Conservation (phyloP, 2,329 filamentous ascomycete genomes). For the Myriosclerotinia duriaeana region DNA sequence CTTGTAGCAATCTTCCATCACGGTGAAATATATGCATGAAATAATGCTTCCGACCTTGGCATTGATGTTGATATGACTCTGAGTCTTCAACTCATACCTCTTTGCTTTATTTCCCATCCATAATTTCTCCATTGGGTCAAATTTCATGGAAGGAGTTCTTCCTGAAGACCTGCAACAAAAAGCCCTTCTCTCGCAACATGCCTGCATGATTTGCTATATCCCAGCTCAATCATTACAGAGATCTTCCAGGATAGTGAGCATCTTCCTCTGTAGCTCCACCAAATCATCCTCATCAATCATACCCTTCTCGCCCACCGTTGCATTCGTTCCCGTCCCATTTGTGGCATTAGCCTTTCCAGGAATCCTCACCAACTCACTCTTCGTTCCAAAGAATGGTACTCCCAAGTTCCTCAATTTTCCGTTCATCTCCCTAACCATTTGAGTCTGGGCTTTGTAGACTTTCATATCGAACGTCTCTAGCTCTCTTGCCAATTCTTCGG, state of each 20-base stretch:
- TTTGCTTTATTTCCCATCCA: background rate
- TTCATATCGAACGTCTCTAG: constrained; percentile 60
- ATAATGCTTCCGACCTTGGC: constrained; percentile 13
- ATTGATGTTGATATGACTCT: constrained; percentile 8
- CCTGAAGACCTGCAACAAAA: constrained; percentile 26
- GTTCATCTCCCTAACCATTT: constrained; percentile 60
- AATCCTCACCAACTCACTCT: constrained; percentile 45
- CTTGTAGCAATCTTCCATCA: constrained; percentile 18
- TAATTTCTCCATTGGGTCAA: constrained; percentile 18
- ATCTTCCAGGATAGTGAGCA: constrained; percentile 53
- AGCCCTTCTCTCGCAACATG: constrained; percentile 10
- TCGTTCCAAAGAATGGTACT: constrained; percentile 60
- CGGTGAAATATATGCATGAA: constrained; percentile 21
- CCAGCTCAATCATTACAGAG: constrained; percentile 43
- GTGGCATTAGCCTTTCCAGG: constrained; percentile 32
- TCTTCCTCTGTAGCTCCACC: constrained; percentile 47
- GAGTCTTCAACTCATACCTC: background rate
- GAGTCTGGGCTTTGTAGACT: constrained; percentile 57
- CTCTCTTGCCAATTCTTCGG: constrained; percentile 52
- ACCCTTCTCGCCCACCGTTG: constrained; percentile 30
- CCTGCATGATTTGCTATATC: background rate
- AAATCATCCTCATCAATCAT: constrained; percentile 46
- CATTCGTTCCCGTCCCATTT: constrained; percentile 19
- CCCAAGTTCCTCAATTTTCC: constrained; percentile 55
- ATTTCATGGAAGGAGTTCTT: constrained; percentile 22